Conservation (phyloP, 2,329 filamentous ascomycete species). For the Helotiales sp. region DNA sequence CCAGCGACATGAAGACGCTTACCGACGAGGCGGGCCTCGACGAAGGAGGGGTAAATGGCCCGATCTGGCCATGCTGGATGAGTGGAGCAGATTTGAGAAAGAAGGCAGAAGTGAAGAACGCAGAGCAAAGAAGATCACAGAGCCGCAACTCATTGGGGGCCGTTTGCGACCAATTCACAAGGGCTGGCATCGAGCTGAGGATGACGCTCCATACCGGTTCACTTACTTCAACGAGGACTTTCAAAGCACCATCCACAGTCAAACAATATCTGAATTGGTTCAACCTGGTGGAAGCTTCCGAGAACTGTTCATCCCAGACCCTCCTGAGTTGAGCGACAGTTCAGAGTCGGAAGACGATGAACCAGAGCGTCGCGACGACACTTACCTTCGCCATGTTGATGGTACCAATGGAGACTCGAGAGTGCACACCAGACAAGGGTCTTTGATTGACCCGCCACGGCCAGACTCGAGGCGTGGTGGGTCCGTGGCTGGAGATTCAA, state of each 20-base stretch:
- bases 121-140: conserved; percentile 87
- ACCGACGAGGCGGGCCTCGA: conserved; percentile 33
- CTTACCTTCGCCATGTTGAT: conserved; percentile 39
- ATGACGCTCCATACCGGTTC: conserved; percentile 91
- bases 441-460: conserved; percentile 34
- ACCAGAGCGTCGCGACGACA: conserved; percentile 45
- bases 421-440: conserved; percentile 49
- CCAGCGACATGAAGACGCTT: conserved; percentile 52
- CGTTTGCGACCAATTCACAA: conserved; percentile 79
- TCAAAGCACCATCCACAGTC: conserved; percentile 92
- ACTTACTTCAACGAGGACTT: conserved; percentile 99
- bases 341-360: conserved; percentile 64
- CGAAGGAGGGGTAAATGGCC: conserved; percentile 81
- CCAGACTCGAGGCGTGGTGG: conserved; percentile 31
- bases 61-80: conserved; percentile 80
- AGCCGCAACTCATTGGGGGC: conserved; percentile 90
- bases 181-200: conserved; percentile 85
- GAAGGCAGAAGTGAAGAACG: conserved; percentile 82
- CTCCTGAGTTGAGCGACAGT: conserved; percentile 74
- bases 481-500: conserved; percentile 21
- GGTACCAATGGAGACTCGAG: conserved; percentile 50
- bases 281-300: conserved; percentile 83
- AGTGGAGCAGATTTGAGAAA: conserved; percentile 91
- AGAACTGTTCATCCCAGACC: conserved; percentile 90
- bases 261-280: conserved; percentile 90